A percentile compares a stretch with the other conserved stretches of the same genome.
Conservation (phyloP, 2,329 filamentous ascomycete genomes). For the Davidsoniella neocaledoniae region DNA sequence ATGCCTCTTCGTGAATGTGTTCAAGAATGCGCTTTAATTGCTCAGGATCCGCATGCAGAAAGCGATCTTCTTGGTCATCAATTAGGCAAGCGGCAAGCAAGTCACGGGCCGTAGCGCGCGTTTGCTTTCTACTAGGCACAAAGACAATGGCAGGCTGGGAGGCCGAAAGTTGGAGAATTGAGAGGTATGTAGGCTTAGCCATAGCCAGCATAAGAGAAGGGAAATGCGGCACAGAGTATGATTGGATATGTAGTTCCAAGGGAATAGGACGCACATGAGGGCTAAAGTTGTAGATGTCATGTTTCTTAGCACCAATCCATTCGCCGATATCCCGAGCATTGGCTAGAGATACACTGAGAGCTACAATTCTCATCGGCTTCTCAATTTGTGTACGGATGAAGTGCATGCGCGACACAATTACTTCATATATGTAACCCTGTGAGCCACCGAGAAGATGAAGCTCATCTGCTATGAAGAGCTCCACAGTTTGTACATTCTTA, state of each 20-base stretch:
- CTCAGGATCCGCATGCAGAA: slow-evolving; percentile 68
- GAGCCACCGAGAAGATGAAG: slow-evolving; percentile 82
- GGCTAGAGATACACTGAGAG: slow-evolving; percentile 76
- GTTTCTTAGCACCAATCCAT: slow-evolving; percentile 95
- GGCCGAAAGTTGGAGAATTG: slow-evolving; percentile 72
- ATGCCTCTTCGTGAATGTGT: slow-evolving; percentile 67
- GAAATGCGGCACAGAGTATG: slow-evolving; percentile 90
- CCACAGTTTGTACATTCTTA: slow-evolving; percentile 83
- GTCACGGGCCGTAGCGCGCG: slow-evolving; percentile 71
- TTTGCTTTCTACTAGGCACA: slow-evolving; percentile 85
- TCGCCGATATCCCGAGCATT: slow-evolving; percentile 91
- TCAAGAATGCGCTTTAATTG: slow-evolving; percentile 71
- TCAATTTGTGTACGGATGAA: slow-evolving; percentile 84
- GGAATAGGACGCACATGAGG: slow-evolving; percentile 79
- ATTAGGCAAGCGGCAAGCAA: slow-evolving; percentile 72
- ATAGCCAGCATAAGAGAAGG: slow-evolving; percentile 97
- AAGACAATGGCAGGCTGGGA: slow-evolving; percentile 86
- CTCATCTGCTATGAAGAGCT: slow-evolving; percentile 88
- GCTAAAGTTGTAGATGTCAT: slow-evolving; percentile 98
- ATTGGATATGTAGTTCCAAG: slow-evolving; percentile 85
- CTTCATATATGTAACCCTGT: slow-evolving; percentile 81
- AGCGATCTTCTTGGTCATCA: slow-evolving; percentile 84
- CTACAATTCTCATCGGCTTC: slow-evolving; percentile 70
- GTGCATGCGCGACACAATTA: slow-evolving; percentile 94
- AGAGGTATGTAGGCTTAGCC: slow-evolving; percentile 83